Evolutionary conservation across 2,329 filamentous ascomycete genomes (phyloP).

Genomic region (Cladosporium sp.): DNA sequence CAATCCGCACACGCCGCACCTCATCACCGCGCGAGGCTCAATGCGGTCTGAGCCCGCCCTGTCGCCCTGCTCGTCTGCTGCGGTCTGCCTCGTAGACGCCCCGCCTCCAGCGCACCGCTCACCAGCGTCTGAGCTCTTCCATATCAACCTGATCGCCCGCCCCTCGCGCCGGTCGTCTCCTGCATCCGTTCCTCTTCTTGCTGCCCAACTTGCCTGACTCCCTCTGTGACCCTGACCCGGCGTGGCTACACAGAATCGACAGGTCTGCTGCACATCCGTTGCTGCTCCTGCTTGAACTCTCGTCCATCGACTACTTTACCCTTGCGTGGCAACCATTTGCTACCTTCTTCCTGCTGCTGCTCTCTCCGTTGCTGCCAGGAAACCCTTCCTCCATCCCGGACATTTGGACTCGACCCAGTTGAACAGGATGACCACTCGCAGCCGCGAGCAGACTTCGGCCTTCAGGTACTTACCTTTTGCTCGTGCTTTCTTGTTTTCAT

Average conservation of each 20-base stretch:
- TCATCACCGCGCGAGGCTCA: slow-evolving; percentile 10
- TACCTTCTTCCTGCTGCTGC: slow-evolving; percentile 9
- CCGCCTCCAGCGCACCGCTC: slow-evolving; percentile 7
- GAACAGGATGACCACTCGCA: slow-evolving; percentile 34
- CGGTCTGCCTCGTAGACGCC: slow-evolving; percentile 4
- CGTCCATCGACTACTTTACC: background rate
- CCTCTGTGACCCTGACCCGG: slow-evolving; percentile 11
- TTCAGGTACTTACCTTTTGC: slow-evolving; percentile 31
- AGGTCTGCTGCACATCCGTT: slow-evolving; percentile 1
- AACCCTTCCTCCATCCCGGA: background rate
- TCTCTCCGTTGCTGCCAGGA: slow-evolving; percentile 12
- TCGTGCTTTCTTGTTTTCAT: slow-evolving; percentile 16
- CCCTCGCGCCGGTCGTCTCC: slow-evolving; percentile 3
- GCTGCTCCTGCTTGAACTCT: slow-evolving; percentile 2
- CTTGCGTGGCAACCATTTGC: background rate
- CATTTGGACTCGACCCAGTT: slow-evolving; percentile 9
- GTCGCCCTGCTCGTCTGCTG: slow-evolving; percentile 8
- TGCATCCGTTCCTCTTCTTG: slow-evolving; percentile 15
- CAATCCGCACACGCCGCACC: slow-evolving; percentile 3
- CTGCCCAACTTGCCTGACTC: slow-evolving; percentile 15
- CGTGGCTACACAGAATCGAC: slow-evolving; percentile 8
- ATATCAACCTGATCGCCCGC: slow-evolving; percentile 22
- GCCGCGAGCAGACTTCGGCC: slow-evolving; percentile 30
- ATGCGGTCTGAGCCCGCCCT: slow-evolving; percentile 6
- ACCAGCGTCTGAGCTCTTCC: slow-evolving; percentile 11